Percentiles rank a stretch among this genome's conserved stretches.
These are phyloP conservation scores for Viridothelium virens DNA, from an alignment of 495 filamentous ascomycete genomes.

Conservation along the genomic window DNA sequence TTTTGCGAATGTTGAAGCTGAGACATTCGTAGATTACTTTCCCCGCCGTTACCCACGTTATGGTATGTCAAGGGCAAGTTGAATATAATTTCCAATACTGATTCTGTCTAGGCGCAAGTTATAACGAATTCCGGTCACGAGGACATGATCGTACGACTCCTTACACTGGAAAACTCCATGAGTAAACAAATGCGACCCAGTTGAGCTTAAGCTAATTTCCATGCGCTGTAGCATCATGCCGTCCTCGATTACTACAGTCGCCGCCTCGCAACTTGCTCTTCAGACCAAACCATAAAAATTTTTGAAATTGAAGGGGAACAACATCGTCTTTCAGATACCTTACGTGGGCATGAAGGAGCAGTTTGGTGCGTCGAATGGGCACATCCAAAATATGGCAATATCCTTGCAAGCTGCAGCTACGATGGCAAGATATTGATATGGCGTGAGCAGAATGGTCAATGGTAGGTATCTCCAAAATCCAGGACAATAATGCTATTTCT, in stretches of 20 bases:
- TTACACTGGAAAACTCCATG: constrained; percentile 11
- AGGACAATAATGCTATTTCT: background rate
- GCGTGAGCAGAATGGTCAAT: constrained; percentile 64
- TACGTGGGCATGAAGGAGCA: constrained; percentile 25
- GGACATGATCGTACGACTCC: constrained; percentile 92
- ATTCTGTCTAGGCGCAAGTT: constrained; percentile 59
- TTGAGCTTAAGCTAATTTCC: background rate
- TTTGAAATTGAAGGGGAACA: constrained; percentile 95
- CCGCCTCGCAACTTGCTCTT: constrained; percentile 92
- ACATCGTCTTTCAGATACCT: constrained; percentile 84
- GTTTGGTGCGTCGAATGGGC: constrained; percentile 46
- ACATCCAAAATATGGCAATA: constrained; percentile 96
- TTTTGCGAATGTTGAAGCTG: no score
- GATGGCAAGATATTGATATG: constrained; percentile 98
- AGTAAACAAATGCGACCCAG: constrained; percentile 6
- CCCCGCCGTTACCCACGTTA: no score
- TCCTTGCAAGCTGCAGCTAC: constrained; percentile 88
- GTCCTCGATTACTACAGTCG: constrained; percentile 97
- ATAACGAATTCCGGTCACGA: constrained; percentile 90
- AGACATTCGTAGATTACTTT: no score
- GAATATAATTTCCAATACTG: background rate
- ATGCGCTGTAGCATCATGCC: constrained; percentile 76
- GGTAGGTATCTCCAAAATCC: constrained; percentile 17
- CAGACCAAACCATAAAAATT: constrained; percentile 97
- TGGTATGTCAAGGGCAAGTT: no score